Conservation (phyloP, 805 yeast species). For the Monosporozyma siamensis region DNA sequence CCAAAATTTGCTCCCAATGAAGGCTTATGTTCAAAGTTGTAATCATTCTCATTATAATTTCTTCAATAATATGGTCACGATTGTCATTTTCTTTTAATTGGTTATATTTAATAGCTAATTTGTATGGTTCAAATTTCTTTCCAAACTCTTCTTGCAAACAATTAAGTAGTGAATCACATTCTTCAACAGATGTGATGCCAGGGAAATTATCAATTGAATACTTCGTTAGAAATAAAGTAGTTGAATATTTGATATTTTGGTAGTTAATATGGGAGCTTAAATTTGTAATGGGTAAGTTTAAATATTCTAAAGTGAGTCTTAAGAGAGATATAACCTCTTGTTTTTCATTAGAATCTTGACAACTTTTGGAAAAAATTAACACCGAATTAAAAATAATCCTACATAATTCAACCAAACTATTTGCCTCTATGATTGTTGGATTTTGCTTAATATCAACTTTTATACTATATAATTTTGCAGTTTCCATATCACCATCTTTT, state of each 20-base stretch:
- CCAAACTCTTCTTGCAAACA: constrained; percentile 23
- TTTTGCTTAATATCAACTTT: constrained; percentile 21
- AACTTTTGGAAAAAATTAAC: constrained; percentile 15
- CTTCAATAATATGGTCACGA: constrained; percentile 17
- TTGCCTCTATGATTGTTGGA: constrained; percentile 9
- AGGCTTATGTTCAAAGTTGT: constrained; percentile 21
- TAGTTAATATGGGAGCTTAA: constrained; percentile 13
- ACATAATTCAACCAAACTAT: constrained; percentile 22
- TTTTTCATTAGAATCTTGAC: neutral
- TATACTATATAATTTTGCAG: constrained; percentile 30
- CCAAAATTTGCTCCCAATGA: constrained; percentile 19
- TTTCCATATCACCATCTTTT: constrained; percentile 26
- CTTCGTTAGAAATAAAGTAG: constrained; percentile 22
- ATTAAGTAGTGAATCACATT: constrained; percentile 13
- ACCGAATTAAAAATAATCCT: constrained; percentile 29
- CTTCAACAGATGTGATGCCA: neutral
- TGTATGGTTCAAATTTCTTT: constrained; percentile 27
- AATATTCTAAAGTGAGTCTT: constrained; percentile 3
- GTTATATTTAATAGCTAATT: constrained; percentile 19
- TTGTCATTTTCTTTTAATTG: constrained; percentile 6
- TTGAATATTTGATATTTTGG: constrained; percentile 15
- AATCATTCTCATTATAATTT: constrained; percentile 31
- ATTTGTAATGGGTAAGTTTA: constrained; percentile 10
- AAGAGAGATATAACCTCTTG: constrained; percentile 1
- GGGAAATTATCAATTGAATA: constrained; percentile 19